phyloP scores from a whole-genome alignment of 2,329 filamentous ascomycete species.

The Penicillium hesseltinei region DNA sequence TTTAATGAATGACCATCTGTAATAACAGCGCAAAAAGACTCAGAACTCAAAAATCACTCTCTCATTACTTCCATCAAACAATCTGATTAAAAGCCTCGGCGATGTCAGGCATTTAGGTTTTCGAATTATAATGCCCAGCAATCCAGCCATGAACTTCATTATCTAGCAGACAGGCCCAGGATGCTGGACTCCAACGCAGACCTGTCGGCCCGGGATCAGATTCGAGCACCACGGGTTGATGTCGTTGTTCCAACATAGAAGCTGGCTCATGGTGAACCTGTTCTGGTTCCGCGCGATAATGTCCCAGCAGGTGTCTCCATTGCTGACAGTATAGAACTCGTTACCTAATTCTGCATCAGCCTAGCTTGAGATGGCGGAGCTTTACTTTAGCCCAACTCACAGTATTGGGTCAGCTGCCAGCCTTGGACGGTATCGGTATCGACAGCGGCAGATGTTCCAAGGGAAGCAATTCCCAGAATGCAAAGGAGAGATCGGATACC shows the following conservation, averaged over 20 bases:
- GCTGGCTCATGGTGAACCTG: slow-evolving; percentile 20
- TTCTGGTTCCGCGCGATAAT: slow-evolving; percentile 18
- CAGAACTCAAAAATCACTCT: neutral
- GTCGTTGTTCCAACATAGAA: slow-evolving; percentile 26
- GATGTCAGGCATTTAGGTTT: neutral
- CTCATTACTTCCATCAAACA: slow-evolving; percentile 3
- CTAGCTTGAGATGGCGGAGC: neutral
- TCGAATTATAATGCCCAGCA: neutral
- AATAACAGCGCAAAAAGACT: neutral
- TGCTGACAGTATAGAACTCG: slow-evolving; percentile 14
- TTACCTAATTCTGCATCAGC: slow-evolving; percentile 11
- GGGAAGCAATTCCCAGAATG: slow-evolving; percentile 1
- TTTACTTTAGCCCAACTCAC: neutral
- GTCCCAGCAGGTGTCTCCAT: slow-evolving; percentile 26
- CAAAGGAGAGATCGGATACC: neutral
- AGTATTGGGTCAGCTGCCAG: neutral
- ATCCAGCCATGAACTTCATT: neutral
- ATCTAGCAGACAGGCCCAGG: slow-evolving; percentile 10
- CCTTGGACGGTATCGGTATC: neutral
- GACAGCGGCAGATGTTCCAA: neutral
- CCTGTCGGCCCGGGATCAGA: slow-evolving; percentile 21
- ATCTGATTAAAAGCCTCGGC: neutral
- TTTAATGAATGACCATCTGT: neutral
- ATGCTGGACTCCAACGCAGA: slow-evolving; percentile 18
- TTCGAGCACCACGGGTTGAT: slow-evolving; percentile 25